Evolutionary conservation across 306 rosid genomes (phyloP).

Genomic region (Lablab purpureus): DNA sequence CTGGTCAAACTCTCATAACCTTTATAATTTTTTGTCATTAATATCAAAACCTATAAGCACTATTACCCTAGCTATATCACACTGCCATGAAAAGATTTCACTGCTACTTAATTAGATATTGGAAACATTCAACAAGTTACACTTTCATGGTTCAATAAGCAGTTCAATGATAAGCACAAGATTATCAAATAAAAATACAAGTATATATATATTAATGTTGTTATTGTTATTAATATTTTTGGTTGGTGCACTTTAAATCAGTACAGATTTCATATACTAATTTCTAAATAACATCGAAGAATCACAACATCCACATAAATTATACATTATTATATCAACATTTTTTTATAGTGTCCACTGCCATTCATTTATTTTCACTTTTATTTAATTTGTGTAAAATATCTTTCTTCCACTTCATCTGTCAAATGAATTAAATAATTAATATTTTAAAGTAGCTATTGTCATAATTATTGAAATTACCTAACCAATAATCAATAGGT

Average conservation of each 20-base stretch:
- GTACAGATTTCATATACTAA: not conserved
- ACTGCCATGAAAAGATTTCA: not conserved
- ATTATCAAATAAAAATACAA: slow-evolving; percentile 7
- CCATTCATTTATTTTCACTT: too few species aligned
- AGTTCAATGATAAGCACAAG: not conserved
- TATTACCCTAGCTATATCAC: slow-evolving; percentile 11
- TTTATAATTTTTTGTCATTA: slow-evolving; percentile 5
- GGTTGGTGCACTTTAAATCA: not conserved
- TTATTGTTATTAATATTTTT: slow-evolving; percentile 1
- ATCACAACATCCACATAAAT: too few species aligned
- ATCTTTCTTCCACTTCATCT: not conserved
- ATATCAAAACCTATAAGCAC: slow-evolving; percentile 30
- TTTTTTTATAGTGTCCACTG: too few species aligned
- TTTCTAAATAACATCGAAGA: not conserved
- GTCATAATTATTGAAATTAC: not conserved
- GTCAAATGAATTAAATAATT: not conserved
- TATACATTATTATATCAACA: too few species aligned
- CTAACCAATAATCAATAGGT: not conserved
- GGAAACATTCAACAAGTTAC: slow-evolving; percentile 10
- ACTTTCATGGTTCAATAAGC: slow-evolving; percentile 19
- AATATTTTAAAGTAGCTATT: not conserved
- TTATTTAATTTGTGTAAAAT: not conserved
- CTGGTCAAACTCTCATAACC: slow-evolving; percentile 33
- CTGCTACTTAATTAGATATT: slow-evolving; percentile 23
- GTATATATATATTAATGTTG: too few species aligned